Evolutionary conservation across 2,329 filamentous ascomycete species (phyloP).

Genomic region (Monosporascus sp.): DNA sequence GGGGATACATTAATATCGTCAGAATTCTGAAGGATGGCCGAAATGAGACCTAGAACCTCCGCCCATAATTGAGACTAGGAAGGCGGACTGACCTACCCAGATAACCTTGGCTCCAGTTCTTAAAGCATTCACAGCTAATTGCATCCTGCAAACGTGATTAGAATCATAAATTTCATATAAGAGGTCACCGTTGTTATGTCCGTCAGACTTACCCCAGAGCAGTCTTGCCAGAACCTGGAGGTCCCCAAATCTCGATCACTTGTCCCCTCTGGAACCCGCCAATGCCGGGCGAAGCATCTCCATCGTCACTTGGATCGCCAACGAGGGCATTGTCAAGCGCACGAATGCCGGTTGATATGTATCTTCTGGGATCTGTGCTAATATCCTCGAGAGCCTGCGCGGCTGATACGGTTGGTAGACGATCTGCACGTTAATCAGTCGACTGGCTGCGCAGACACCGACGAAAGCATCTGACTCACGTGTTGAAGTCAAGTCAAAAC

Average conservation of each 20-base stretch:
- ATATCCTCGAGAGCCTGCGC: conserved; percentile 64
- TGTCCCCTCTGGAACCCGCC: conserved; percentile 70
- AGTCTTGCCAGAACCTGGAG: conserved; percentile 81
- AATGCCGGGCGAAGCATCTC: conserved; percentile 6
- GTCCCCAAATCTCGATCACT: conserved; percentile 83
- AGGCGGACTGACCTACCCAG: conserved; percentile 62
- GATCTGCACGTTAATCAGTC: conserved; percentile 47
- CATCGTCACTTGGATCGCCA: conserved; percentile 15
- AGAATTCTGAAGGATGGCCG: conserved; percentile 1
- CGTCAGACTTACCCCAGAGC: conserved; percentile 61
- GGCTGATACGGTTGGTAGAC: conserved; percentile 71
- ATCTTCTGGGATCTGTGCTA: conserved; percentile 42
- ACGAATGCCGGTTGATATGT: conserved; percentile 51
- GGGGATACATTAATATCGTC: conserved; percentile 9
- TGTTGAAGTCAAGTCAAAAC: conserved; percentile 50
- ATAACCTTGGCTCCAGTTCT: conserved; percentile 58
- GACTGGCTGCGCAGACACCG: neutral
- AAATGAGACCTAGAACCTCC: conserved; percentile 3
- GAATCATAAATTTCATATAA: conserved; percentile 1
- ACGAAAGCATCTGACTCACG: conserved; percentile 36
- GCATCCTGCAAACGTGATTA: conserved; percentile 51
- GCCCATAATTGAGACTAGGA: conserved; percentile 1
- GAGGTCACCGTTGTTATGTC: neutral
- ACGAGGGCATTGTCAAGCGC: conserved; percentile 47
- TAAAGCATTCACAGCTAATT: conserved; percentile 61